Percentiles rank a stretch among this genome's conserved stretches.
phyloP scores from a whole-genome alignment of 1,284 basidiomycete species.

The Trichosporon sp. region DNA sequence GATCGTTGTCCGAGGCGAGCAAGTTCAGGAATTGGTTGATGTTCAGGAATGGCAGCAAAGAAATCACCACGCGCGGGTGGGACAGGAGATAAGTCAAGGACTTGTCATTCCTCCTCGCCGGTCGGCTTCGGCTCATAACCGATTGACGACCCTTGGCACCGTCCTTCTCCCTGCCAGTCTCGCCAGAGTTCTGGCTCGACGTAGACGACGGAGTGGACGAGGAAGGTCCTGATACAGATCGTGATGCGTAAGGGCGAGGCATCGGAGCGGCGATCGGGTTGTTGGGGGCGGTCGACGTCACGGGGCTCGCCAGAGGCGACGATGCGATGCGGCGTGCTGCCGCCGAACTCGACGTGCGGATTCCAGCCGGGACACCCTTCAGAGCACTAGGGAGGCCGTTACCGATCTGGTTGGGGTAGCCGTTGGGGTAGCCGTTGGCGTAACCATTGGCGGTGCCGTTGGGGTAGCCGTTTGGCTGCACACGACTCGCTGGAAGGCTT shows the following conservation, averaged over 20 bases:
- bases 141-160: background rate
- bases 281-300: background rate
- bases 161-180: background rate
- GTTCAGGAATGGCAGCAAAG: conserved; percentile 35
- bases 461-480: background rate
- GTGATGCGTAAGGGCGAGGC: background rate
- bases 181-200: background rate
- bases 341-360: background rate
- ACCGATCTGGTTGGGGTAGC: conserved; percentile 2
- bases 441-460: conserved; percentile 5
- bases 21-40: conserved; percentile 48
- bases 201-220: background rate
- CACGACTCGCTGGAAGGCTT: background rate
- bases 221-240: background rate
- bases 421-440: background rate
- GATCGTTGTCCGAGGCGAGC: conserved; percentile 30
- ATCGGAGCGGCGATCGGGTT: background rate
- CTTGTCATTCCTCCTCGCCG: conserved; percentile 4
- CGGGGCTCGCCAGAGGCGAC: conserved; percentile 26
- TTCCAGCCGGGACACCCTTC: background rate
- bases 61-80: conserved; percentile 34
- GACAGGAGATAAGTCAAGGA: conserved; percentile 23
- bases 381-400: conserved; percentile 9
- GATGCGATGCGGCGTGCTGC: conserved; percentile 18
- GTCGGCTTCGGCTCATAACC: background rate